Evolutionary conservation across 2,329 filamentous ascomycete genomes (phyloP), one percentile per base, ranked within the genome.

Genomic region (Pseudocercospora eumusae): DNA sequence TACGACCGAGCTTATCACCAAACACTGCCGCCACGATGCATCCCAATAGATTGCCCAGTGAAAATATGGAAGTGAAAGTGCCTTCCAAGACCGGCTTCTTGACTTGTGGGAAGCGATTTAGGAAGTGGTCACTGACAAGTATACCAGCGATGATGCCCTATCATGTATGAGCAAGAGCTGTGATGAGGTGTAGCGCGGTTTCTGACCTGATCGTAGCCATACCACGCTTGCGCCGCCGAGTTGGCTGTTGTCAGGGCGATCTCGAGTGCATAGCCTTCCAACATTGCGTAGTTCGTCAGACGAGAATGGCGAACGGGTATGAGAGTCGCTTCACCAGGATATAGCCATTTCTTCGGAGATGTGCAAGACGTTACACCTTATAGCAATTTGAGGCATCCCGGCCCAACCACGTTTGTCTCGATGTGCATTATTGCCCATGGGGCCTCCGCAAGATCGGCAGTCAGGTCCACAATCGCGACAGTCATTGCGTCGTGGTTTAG

Each of bases 1-100:
- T 76, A 52, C 79, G 77, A 55, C 80, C 79, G 23, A 80, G 75
- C 7, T 71, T 64, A 62, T 81, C 79, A 49, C 79, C 79, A 10
- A 80, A 68, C 62, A 76, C 75, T 6, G 61, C 61, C 10, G 57
- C 33, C 10, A 60, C 33, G 20, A 63, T 47, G 23, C 61, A 63
- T 50, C 61, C 61, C 15, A 63, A 23, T 18, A 63, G 61, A 33
- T 63, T 63, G 2, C 61, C 57, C 2, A 60, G 57, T 40, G 61
- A 60, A 28, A 63, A 63, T 15, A 59, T 63, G 57, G 57, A 60
- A 15, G 57, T 60, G 50, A 63, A 63, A 25, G 57, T 60, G 20
- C 61, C 61, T 53, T 63, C 61, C 4, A 63, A 33, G 5, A 56
- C 54, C 5, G 61, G 57, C 36, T 42, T 63, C 9, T 50, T 60